phyloP scores from a whole-genome alignment of 176 grass and related monocot genomes.

The Elaeis guineensis region DNA sequence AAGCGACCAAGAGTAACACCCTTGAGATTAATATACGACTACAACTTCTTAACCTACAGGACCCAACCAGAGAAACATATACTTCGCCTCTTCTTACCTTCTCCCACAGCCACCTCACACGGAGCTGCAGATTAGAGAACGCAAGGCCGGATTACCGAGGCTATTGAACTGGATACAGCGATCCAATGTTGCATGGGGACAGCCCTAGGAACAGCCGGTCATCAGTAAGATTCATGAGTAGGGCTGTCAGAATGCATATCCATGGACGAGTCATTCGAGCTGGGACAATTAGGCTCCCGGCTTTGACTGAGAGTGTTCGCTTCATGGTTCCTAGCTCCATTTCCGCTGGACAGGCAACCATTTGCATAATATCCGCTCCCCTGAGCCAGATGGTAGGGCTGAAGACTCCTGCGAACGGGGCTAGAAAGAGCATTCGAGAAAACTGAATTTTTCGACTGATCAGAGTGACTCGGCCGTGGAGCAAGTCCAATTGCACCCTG shows the following conservation, averaged over 20 bases:
- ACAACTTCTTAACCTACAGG: too few species aligned
- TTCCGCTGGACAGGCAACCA: conserved; percentile 15
- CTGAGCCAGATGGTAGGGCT: conserved; percentile 53
- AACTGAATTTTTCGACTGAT: conserved; percentile 60
- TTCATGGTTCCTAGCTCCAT: conserved; percentile 44
- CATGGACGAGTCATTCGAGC: conserved; percentile 72
- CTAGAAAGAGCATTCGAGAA: conserved; percentile 74
- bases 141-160: too few species aligned
- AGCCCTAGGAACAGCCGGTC: background rate
- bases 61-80: too few species aligned
- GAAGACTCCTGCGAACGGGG: conserved; percentile 48
- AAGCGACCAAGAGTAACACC: too few species aligned
- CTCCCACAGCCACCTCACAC: too few species aligned
- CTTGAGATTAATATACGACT: too few species aligned
- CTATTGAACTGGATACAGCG: too few species aligned
- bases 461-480: conserved; percentile 25
- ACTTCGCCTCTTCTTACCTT: too few species aligned
- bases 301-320: conserved; percentile 34
- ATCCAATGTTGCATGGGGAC: too few species aligned
- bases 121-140: too few species aligned
- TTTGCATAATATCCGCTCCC: conserved; percentile 13
- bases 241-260: conserved; percentile 68
- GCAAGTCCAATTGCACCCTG: conserved; percentile 20
- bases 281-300: conserved; percentile 42
- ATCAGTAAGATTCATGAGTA: conserved; percentile 10